These are phyloP conservation scores for Marasmius tenuissimus DNA, from an alignment of 1,284 basidiomycete genomes.

Conservation along the genomic window DNA sequence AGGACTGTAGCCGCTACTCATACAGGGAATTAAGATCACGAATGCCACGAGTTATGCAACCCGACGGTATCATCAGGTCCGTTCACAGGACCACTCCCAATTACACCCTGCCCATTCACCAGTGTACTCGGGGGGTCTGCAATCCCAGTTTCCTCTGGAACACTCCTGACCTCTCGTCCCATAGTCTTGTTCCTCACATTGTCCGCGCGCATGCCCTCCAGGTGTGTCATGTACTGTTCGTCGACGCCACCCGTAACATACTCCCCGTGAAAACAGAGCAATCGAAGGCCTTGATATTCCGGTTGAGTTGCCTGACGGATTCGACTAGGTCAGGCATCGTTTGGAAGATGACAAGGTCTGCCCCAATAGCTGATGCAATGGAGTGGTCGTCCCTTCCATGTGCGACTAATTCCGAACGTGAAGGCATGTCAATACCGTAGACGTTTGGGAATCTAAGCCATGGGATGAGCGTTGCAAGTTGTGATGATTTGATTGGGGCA, in stretches of 20 bases:
- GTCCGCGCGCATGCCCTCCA: slow-evolving; percentile 85
- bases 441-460: slow-evolving; percentile 82
- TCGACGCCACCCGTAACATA: slow-evolving; percentile 98
- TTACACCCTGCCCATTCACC: slow-evolving; percentile 27
- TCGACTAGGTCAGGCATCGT: slow-evolving; percentile 88
- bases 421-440: slow-evolving; percentile 99
- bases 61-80: slow-evolving; percentile 75
- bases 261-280: slow-evolving; percentile 96
- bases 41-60: slow-evolving; percentile 68
- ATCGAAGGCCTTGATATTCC: slow-evolving; percentile 80
- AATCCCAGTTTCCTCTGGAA: slow-evolving; percentile 38
- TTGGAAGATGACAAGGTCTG: slow-evolving; percentile 97
- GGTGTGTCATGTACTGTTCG: slow-evolving; percentile 75
- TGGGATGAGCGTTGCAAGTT: slow-evolving; percentile 5
- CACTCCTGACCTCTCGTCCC: slow-evolving; percentile 30
- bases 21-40: not conserved
- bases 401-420: slow-evolving; percentile 91
- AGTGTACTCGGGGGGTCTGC: slow-evolving; percentile 19
- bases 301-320: slow-evolving; percentile 90
- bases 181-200: slow-evolving; percentile 70
- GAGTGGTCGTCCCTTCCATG: slow-evolving; percentile 76
- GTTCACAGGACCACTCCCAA: slow-evolving; percentile 44
- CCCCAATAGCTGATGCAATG: slow-evolving; percentile 87
- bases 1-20: not conserved
- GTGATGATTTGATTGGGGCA: slow-evolving; percentile 9